Evolutionary conservation across 352 stramenopile genomes (phyloP).

Genomic region (Globisporangium irregulare): DNA sequence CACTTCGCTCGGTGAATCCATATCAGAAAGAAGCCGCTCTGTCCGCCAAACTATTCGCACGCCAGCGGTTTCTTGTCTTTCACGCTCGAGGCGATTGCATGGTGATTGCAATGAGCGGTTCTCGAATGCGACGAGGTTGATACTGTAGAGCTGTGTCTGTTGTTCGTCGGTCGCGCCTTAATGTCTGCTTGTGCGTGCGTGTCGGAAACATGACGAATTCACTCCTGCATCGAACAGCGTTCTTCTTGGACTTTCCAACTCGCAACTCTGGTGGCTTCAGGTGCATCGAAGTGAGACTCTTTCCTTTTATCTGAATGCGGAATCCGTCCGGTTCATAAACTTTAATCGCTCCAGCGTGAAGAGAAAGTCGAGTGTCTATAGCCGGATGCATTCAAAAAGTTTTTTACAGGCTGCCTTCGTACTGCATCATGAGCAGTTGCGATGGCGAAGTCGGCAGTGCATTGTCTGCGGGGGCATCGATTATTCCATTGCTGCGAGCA

Average conservation of each 20-base stretch:
- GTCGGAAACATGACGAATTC: background rate
- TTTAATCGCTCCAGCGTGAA: background rate
- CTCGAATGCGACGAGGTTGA: background rate
- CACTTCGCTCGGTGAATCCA: background rate
- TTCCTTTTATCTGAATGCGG: background rate
- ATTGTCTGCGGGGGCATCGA: background rate
- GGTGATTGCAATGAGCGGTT: background rate
- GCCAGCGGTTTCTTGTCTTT: background rate
- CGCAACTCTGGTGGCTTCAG: too few relatives aligned
- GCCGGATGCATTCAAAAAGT: background rate
- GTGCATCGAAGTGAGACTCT: background rate
- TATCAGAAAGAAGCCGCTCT: background rate
- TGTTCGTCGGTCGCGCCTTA: background rate
- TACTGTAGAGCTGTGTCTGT: background rate
- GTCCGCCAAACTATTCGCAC: background rate
- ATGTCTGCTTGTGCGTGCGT: background rate
- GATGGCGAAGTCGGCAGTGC: slow-evolving; percentile 3
- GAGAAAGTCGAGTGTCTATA: background rate
- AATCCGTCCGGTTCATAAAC: background rate
- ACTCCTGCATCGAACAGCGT: background rate
- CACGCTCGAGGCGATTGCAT: background rate
- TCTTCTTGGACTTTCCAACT: background rate
- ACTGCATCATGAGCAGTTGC: slow-evolving; percentile 16
- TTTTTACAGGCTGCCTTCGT: slow-evolving; percentile 17
- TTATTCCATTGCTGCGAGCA: background rate